Conservation (phyloP, 768 basidiomycete species). For the Pisolithus sp. region DNA sequence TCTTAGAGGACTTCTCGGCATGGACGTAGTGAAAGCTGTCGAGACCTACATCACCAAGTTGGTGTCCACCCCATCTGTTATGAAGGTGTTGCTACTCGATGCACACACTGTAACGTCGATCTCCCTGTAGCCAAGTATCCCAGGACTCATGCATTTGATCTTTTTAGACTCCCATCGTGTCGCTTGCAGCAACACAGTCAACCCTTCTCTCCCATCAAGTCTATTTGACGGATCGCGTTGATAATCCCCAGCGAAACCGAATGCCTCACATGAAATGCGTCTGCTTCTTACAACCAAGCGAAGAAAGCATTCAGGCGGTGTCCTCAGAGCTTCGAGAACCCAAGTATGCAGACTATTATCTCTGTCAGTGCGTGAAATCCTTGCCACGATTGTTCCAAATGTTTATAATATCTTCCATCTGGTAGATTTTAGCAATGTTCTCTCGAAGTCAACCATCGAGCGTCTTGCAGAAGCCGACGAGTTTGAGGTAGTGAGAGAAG, state of each 20-base stretch:
- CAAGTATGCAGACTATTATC: slow-evolving; percentile 95
- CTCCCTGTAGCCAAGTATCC: neutral
- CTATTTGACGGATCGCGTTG: slow-evolving; percentile 95
- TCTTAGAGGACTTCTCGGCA: slow-evolving; percentile 24
- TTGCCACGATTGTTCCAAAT: slow-evolving; percentile 13
- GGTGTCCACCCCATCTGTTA: slow-evolving; percentile 75
- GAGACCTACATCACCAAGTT: slow-evolving; percentile 90
- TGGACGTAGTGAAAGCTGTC: slow-evolving; percentile 95
- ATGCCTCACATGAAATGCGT: slow-evolving; percentile 98
- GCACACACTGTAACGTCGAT: slow-evolving; percentile 71
- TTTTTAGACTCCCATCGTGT: slow-evolving; percentile 88
- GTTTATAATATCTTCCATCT: slow-evolving; percentile 11
- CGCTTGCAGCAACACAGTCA: slow-evolving; percentile 90
- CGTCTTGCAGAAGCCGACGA: slow-evolving; percentile 91
- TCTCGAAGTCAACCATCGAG: slow-evolving; percentile 88
- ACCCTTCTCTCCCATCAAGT: slow-evolving; percentile 91
- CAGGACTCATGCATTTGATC: slow-evolving; percentile 5
- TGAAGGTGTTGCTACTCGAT: slow-evolving; percentile 96
- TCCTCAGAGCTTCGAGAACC: slow-evolving; percentile 83
- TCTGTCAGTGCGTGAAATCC: slow-evolving; percentile 89
- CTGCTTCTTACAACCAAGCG: slow-evolving; percentile 81
- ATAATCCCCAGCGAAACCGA: slow-evolving; percentile 85
- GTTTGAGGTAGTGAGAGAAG: slow-evolving; percentile 93
- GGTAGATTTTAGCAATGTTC: slow-evolving; percentile 89
- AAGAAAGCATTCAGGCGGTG: slow-evolving; percentile 77